Conservation (phyloP, 2,329 filamentous ascomycete species). For the Ceratocystis papillata region DNA sequence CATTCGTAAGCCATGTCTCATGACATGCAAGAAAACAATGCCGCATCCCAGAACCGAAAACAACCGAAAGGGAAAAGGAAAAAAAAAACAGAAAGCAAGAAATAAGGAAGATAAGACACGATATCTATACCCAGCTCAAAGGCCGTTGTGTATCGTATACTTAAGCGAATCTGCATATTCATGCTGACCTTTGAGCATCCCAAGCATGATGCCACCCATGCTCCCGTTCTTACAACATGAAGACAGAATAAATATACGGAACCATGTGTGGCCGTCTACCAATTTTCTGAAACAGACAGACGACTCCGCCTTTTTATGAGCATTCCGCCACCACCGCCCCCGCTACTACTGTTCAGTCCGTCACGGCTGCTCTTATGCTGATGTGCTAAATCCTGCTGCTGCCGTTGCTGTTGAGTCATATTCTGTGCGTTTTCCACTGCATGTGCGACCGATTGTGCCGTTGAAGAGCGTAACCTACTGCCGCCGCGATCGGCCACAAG, state of each 20-base stretch:
- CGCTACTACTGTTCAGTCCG: not conserved
- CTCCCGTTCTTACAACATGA: not conserved
- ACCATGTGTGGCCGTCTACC: not conserved
- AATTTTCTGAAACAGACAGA: conserved; percentile 17
- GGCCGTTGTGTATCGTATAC: conserved; percentile 1
- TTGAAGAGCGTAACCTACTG: conserved; percentile 14
- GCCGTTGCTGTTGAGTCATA: not conserved
- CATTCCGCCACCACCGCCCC: not conserved
- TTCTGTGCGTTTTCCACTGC: not conserved
- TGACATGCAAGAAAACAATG: conserved; percentile 1
- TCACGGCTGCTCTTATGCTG: conserved; percentile 17
- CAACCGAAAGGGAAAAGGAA: conserved; percentile 4
- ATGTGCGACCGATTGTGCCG: conserved; percentile 11
- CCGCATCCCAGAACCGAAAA: not conserved
- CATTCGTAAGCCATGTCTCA: conserved; percentile 5
- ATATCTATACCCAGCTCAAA: not conserved
- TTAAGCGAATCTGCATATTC: not conserved
- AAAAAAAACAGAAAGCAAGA: conserved; percentile 8
- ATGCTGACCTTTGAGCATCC: not conserved
- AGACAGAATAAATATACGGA: not conserved
- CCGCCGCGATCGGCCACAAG: conserved; percentile 16
- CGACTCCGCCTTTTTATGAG: conserved; percentile 21
- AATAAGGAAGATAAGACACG: not conserved
- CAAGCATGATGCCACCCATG: no score
- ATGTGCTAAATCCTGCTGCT: conserved; percentile 11